Base-by-base conservation (phyloP, 2,329 filamentous ascomycete species). In the Onygenales sp. region DNA sequence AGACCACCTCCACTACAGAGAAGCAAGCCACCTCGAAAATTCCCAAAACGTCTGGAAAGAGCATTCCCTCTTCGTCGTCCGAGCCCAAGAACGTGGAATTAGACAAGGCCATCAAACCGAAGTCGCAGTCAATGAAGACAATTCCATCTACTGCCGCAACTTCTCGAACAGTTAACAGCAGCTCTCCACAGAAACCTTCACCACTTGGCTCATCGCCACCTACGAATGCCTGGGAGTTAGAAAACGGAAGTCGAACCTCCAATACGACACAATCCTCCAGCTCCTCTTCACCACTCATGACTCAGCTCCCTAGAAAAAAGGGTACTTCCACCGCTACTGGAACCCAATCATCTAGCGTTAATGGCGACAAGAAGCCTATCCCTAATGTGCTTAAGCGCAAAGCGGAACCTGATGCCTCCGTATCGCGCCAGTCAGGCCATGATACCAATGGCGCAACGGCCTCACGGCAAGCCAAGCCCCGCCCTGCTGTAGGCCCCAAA, bases 151-250 rank as follows among this genome's bases (percentile, higher is more conserved):
- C 71, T 54, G 62, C 67, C 13, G 57, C 65, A 21, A 60, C 64
- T 66, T 72, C 65, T 53, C 71, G 63, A 57, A 65, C 60, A 63
- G 64, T 62, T 49, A 67, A 60, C 49, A 71, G 68, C 21, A 81
- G 72, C 55, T 81, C 79, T 42, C 79, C 81, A 1, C 78, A 77
- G 61, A 83, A 83, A 51, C 80, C 80, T 2, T 84, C 82, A 13
- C 81, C 80, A 10, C 74, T 84, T 9, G 80, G 78, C 8, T 80
- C 79, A 6, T 83, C 81, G 2, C 79, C 80, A 21, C 80, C 81
- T 5, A 76, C 81, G 56, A 83, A 81, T 63, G 77, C 78, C 32
- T 83, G 80, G 17, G 79, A 84, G 61, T 69, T 78, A 52, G 71
- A 79, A 56, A 69, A 76, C 61, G 68, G 70, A 57, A 66, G 58